Percentiles rank a stretch among this genome's conserved stretches.
Evolutionary conservation across 2,329 filamentous ascomycete genomes (phyloP).

Genomic region (Xylariaceae sp.): DNA sequence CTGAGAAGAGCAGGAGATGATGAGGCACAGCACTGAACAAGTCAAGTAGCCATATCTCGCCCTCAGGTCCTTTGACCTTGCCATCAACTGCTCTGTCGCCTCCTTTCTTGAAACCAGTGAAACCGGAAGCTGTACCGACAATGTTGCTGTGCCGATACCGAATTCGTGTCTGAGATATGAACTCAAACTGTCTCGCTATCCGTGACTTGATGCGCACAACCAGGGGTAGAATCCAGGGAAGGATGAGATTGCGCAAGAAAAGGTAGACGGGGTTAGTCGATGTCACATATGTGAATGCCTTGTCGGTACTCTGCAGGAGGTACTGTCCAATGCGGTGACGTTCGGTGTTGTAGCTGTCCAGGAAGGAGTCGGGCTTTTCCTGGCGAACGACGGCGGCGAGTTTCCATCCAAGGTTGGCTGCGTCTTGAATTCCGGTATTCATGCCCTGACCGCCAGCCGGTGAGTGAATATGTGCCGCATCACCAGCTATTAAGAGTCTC

Average conservation of each 20-base stretch:
- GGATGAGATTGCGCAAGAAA: conserved; percentile 36
- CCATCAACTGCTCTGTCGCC: conserved; percentile 43
- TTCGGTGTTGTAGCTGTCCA: conserved; percentile 44
- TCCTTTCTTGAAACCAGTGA: conserved; percentile 36
- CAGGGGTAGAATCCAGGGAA: conserved; percentile 36
- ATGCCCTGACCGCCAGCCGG: conserved; percentile 53
- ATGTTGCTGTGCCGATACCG: conserved; percentile 36
- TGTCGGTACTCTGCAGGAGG: conserved; percentile 39
- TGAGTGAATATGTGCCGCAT: conserved; percentile 53
- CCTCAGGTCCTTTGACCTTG: conserved; percentile 17
- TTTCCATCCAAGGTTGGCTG: conserved; percentile 48
- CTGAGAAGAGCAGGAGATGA: conserved; percentile 29
- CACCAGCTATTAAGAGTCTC: conserved; percentile 50
- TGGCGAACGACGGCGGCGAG: conserved; percentile 38
- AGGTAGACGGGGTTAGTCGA: conserved; percentile 34
- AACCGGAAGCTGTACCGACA: conserved; percentile 28
- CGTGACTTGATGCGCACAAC: conserved; percentile 24
- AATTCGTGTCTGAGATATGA: conserved; percentile 38
- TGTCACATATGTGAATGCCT: conserved; percentile 35
- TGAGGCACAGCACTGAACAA: conserved; percentile 22
- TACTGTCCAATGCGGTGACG: conserved; percentile 42
- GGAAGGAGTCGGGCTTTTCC: conserved; percentile 34
- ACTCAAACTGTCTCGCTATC: conserved; percentile 29
- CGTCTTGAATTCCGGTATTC: conserved; percentile 49
- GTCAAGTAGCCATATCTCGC: conserved; percentile 24